Conservation (phyloP, 2,329 filamentous ascomycete genomes). For the Boeremia exigua region DNA sequence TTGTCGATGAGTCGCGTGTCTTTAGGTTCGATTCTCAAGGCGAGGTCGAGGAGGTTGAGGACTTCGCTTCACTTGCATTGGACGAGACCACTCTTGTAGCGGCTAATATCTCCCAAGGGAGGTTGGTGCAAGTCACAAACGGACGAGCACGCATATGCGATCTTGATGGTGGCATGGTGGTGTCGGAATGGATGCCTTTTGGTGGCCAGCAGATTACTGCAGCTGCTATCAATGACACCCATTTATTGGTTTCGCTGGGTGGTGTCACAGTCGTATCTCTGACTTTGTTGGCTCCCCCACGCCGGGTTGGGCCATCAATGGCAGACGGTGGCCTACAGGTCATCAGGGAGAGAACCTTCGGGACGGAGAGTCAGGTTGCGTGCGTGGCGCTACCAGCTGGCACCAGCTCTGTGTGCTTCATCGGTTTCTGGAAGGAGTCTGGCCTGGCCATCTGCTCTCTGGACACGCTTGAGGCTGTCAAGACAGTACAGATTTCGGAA, state of each 20-base stretch:
- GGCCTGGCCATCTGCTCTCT: conserved; percentile 77
- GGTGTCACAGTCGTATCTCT: conserved; percentile 76
- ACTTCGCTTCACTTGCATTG: conserved; percentile 74
- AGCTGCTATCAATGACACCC: conserved; percentile 74
- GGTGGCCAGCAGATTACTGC: conserved; percentile 69
- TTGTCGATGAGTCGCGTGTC: conserved; percentile 81
- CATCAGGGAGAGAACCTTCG: conserved; percentile 66
- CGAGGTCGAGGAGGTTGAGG: conserved; percentile 84
- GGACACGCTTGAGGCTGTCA: conserved; percentile 67
- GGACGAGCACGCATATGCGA: conserved; percentile 68
- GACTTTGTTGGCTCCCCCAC: conserved; percentile 52
- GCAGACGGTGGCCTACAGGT: conserved; percentile 60
- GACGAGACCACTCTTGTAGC: conserved; percentile 74
- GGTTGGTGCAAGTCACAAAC: conserved; percentile 78
- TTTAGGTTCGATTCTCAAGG: conserved; percentile 78
- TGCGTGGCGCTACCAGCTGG: conserved; percentile 77
- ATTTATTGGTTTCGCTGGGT: conserved; percentile 75
- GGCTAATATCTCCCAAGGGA: conserved; percentile 66
- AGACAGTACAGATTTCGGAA: conserved; percentile 62
- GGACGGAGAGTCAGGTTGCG: conserved; percentile 76
- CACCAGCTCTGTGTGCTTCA: conserved; percentile 70
- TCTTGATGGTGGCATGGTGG: conserved; percentile 58
- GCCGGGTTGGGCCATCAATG: conserved; percentile 10
- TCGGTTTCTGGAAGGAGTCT: conserved; percentile 88
- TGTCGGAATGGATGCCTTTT: conserved; percentile 64